Evolutionary conservation across 2,329 filamentous ascomycete genomes (phyloP), one percentile per base, ranked within the genome.

Genomic region (Paecilomyces variotii): DNA sequence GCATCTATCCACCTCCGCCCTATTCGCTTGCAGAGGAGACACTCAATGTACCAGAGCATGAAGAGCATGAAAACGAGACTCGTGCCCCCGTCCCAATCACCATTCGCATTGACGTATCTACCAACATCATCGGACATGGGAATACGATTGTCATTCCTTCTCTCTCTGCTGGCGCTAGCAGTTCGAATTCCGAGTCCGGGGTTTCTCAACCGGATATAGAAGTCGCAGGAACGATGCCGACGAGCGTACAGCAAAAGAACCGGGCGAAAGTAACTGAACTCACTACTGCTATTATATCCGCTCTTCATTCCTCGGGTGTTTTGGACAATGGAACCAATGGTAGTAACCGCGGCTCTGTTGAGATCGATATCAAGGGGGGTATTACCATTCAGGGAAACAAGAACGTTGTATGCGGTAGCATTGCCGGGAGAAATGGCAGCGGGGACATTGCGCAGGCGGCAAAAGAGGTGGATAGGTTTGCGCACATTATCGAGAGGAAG

Each of bases 91-190:
- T 55, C 12, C 62, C 65, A 6, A 65, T 74, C 39, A 66, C 62
- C 10, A 72, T 75, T 57, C 66, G 67, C 39, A 69, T 76, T 52
- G 71, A 76, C 57, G 65, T 66, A 7, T 74, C 72, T 4, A 72
- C 75, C 59, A 65, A 59, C 28, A 62, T 75, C 14, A 59, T 63
- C 10, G 74, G 74, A 14, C 63, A 71, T 57, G 65, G 59, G n/a
- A 76, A 74, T 61, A 67, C 64, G 1, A 58, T 74, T 52, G 61
- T 63, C 25, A 61, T 74, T 19, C 63, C 69, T 3, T 63, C 65
- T 14, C 49, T 53, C 28, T 12, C 56, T 56, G 54, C 27, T 35
- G 30, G 2, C 4, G 19, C 24, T 27, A 3, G 54, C 7, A 19
- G n/a, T 32, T n/a, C 14, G 2, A 10, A 6, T 27, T n/a, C 52